These are phyloP conservation scores for Rubia yunnanensis DNA, from an alignment of 257 asterid genomes.

Conservation along the genomic window DNA sequence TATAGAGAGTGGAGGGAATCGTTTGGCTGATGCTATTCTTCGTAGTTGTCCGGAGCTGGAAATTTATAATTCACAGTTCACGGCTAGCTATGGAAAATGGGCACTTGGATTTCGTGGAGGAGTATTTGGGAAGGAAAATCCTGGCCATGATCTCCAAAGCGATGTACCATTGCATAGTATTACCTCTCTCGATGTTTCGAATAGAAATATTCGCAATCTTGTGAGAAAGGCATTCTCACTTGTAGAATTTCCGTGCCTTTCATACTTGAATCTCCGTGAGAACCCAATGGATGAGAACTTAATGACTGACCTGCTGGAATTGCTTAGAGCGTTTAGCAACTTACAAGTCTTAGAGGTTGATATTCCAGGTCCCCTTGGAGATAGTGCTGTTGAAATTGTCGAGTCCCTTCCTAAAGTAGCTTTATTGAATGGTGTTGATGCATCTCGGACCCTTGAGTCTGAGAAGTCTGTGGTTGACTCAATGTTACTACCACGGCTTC, in stretches of 20 bases:
- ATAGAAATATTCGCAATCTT: slow-evolving; percentile 60
- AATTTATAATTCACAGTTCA: slow-evolving; percentile 67
- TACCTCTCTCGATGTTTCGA: slow-evolving; percentile 76
- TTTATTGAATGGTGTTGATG: slow-evolving; percentile 55
- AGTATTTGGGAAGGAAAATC: slow-evolving; percentile 47
- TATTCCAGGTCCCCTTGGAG: slow-evolving; percentile 96
- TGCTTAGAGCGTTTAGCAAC: slow-evolving; percentile 54
- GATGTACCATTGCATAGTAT: slow-evolving; percentile 38
- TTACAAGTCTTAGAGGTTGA: slow-evolving; percentile 84
- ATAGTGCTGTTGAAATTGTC: slow-evolving; percentile 63
- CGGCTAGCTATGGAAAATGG: slow-evolving; percentile 67
- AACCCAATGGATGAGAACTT: slow-evolving; percentile 61
- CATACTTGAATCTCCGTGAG: slow-evolving; percentile 68
- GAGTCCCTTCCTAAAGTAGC: slow-evolving; percentile 62
- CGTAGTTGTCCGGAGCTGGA: slow-evolving; percentile 53
- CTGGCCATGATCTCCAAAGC: slow-evolving; percentile 37
- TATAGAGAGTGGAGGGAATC: slow-evolving; percentile 31
- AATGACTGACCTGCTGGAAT: slow-evolving; percentile 34
- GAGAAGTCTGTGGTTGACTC: slow-evolving; percentile 64
- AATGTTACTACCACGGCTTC: slow-evolving; percentile 60
- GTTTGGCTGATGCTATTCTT: slow-evolving; percentile 44
- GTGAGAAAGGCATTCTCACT: slow-evolving; percentile 74
- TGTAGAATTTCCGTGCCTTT: slow-evolving; percentile 52
- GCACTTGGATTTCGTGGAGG: slow-evolving; percentile 96
- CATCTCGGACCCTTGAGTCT: slow-evolving; percentile 55